Base-by-base conservation (phyloP, 148 eudicot genomes). In the Rhododendron molle region DNA sequence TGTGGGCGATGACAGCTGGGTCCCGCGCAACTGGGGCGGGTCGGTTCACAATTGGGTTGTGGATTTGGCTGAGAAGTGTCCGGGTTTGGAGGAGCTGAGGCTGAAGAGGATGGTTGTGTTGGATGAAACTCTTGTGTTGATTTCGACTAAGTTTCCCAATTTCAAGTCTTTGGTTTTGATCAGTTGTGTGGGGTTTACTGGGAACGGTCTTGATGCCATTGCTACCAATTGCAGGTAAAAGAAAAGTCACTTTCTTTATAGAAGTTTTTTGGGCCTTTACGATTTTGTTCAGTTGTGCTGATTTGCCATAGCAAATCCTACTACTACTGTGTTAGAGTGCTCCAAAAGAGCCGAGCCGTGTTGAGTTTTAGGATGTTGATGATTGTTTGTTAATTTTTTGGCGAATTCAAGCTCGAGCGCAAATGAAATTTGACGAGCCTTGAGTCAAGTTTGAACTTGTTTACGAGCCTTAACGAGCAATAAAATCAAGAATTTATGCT, bases 171-270 rank as follows among this genome's bases (percentile, higher is more conserved):
- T 76, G 46, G 49, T 38, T 36, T 76, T 76, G 49, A 16, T 38
- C 14, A 20, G 49, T 43, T 76, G 80, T 38, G 47, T 2, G 8
- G 80, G 80, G 4, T 76, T 76, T 14, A 38, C 26, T 34, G 49
- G 43, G 23, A 43, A 40, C 2, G 80, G 80, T 40, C 80, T 76
- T 20, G 80, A 3, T 38, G 80, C 80, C 49, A 76, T 76, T 36
- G 80, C 80, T 76, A 20, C 80, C 28, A 76, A 40, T 76, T 76
- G 80, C 80, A 76, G 80, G 80, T 76, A 76, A 36, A 76, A 18
- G 14, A 12, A 2, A 36, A 38, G 38, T 36, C 28, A 21, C 28
- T 40, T 20, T 15, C 12, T 74, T 74, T 32, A 5, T 14, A 12
- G 34, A 21, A 73, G 21, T 50, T 50, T 67, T 67, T 38, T 74